phyloP scores from a whole-genome alignment of 2,329 filamentous ascomycete species.

The Bipolaris zeicola region DNA sequence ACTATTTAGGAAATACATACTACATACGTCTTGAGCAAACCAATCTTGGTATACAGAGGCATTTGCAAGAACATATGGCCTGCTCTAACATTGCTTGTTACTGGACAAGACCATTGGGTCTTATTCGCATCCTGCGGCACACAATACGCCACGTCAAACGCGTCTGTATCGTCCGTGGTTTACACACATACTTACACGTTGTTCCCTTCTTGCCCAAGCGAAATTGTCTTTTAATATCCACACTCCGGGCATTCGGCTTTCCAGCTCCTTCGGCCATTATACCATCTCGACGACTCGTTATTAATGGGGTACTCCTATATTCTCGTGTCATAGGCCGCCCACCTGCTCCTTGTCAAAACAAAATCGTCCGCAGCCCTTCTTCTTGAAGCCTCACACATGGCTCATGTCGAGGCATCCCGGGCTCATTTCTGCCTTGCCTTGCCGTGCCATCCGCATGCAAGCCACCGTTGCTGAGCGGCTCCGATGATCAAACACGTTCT shows the following conservation, averaged over 20 bases:
- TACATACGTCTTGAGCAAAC: constrained; percentile 7
- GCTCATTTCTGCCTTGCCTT: neutral
- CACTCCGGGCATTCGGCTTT: constrained; percentile 5
- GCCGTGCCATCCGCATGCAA: neutral
- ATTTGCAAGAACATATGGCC: constrained; percentile 11
- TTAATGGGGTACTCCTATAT: constrained; percentile 1
- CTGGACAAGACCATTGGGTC: neutral
- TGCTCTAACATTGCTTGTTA: constrained; percentile 9
- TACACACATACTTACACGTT: neutral
- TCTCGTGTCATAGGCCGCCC: constrained; percentile 1
- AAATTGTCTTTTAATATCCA: constrained; percentile 11
- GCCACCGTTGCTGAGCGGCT: neutral
- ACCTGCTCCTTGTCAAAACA: neutral
- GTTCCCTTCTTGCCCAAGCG: constrained; percentile 3
- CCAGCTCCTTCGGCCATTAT: constrained; percentile 5
- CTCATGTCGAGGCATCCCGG: neutral
- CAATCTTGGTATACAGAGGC: neutral
- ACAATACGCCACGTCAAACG: neutral
- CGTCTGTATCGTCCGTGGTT: neutral
- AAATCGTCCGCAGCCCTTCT: neutral
- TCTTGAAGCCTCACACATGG: neutral
- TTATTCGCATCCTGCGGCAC: constrained; percentile 1
- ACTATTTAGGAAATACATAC: constrained; percentile 4
- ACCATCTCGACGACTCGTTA: constrained; percentile 1
- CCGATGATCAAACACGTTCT: neutral